Conservation (phyloP, 2,329 filamentous ascomycete species). For the Byssothecium circinans region DNA sequence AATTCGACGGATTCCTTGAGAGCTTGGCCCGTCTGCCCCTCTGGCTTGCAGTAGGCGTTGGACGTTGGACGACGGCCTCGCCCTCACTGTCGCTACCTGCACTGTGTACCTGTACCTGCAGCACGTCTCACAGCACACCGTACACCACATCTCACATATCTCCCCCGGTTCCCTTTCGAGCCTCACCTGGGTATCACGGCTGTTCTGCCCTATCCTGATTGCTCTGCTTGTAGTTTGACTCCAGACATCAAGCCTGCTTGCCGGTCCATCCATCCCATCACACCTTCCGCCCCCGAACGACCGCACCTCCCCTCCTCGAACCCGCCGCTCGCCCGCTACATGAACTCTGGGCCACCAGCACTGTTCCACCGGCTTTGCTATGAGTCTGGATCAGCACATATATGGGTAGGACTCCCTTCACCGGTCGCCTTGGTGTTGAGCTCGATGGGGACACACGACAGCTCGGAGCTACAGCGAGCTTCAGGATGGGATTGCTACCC, state of each 20-base stretch:
- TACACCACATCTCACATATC: slow-evolving; percentile 22
- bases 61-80: slow-evolving; percentile 29
- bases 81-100: slow-evolving; percentile 16
- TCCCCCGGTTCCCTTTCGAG: slow-evolving; percentile 25
- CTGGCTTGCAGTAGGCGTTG: slow-evolving; percentile 16
- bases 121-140: slow-evolving; percentile 14
- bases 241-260: background rate
- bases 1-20: background rate
- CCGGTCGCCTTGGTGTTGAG: slow-evolving; percentile 15
- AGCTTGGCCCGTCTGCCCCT: slow-evolving; percentile 31
- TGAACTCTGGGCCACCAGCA: slow-evolving; percentile 31
- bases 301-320: slow-evolving; percentile 7
- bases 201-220: slow-evolving; percentile 21
- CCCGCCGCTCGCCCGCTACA: slow-evolving; percentile 28
- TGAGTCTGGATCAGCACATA: slow-evolving; percentile 46
- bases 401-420: slow-evolving; percentile 43
- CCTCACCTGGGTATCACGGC: slow-evolving; percentile 31
- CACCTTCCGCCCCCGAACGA: slow-evolving; percentile 16
- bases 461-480: slow-evolving; percentile 13
- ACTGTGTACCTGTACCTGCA: slow-evolving; percentile 9
- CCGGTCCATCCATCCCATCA: no score
- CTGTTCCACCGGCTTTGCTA: slow-evolving; percentile 39
- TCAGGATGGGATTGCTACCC: slow-evolving; percentile 1
- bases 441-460: slow-evolving; percentile 10
- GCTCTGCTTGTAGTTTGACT: background rate